Conservation (phyloP, 2,329 filamentous ascomycete genomes). For the Aspergillus udagawae region DNA sequence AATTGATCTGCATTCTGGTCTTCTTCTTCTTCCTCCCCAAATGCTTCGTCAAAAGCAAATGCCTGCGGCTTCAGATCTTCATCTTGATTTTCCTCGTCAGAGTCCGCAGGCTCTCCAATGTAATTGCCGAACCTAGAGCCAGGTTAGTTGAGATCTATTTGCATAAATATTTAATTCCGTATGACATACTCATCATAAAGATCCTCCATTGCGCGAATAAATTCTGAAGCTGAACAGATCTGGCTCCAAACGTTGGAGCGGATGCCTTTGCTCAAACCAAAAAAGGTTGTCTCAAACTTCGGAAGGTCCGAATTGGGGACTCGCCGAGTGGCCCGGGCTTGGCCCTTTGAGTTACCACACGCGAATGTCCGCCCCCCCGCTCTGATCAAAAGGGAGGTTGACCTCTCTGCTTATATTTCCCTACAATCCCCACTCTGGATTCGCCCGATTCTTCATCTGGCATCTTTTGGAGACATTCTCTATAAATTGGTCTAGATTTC, state of each 20-base stretch:
- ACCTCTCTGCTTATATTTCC: neutral
- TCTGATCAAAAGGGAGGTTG: neutral
- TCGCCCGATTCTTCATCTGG: neutral
- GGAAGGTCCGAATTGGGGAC: neutral
- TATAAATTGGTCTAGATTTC: neutral
- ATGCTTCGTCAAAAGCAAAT: conserved; percentile 72
- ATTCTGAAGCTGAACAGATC: conserved; percentile 10
- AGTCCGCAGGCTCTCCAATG: conserved; percentile 87
- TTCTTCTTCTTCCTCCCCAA: conserved; percentile 57
- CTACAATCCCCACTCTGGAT: neutral
- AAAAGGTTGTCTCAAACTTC: neutral
- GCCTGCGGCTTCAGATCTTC: conserved; percentile 72
- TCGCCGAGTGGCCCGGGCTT: conserved; percentile 4
- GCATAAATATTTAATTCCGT: neutral
- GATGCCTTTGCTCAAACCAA: conserved; percentile 11
- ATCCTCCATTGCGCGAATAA: conserved; percentile 69
- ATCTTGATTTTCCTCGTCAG: conserved; percentile 78
- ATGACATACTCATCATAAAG: conserved; percentile 81
- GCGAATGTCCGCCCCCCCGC: too few species aligned
- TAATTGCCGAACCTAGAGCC: conserved; percentile 84
- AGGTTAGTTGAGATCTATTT: conserved; percentile 9
- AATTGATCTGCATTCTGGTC: conserved; percentile 66
- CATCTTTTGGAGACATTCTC: neutral
- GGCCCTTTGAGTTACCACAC: neutral
- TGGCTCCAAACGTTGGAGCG: conserved; percentile 5